Evolutionary conservation across 1,284 basidiomycete genomes (phyloP), one percentile per base, ranked within the genome.

Genomic region (Irpex sp.): DNA sequence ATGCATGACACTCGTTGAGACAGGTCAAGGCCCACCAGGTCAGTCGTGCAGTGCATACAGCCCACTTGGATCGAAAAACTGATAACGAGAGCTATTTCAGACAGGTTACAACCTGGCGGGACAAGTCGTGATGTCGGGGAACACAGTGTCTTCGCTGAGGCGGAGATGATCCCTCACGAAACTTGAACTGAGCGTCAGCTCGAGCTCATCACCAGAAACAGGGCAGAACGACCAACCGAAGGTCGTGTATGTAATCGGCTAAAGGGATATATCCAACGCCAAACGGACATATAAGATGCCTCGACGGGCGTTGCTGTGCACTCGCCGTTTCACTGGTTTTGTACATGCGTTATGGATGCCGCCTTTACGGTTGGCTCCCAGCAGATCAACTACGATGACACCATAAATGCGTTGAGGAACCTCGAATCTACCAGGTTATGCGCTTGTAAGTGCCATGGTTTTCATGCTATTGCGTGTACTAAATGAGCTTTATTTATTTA

Each of bases 381-480:
- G 54, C 54, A 58, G n/a, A n/a, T 44, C 37, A 36, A 19, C 57
- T 13, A 38, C 11, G n/a, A 38, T 13, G 57, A 11, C 37, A 36
- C 47, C 13, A 15, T 61, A 11, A n/a, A 21, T 21, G 60, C 60
- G 9, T 52, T 62, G 26, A 15, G 58, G 38, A 31, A 65, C 55
- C 49, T 59, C 11, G 26, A 62, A 31, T 56, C 38, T 19, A 58
- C 64, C 5, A 65, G 64, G 36, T 49, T 64, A 19, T 49, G 64
- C 36, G 57, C 61, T 19, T 64, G 65, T 66, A 49, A 62, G 65
- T 62, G 3, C 3, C n/a, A 21, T 58, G 36, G 1, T 38, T 36
- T 34, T 49, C 19, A n/a, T 26, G 26, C 26, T 26, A 4, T 13
- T 17, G 5, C 31, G 38, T 47, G 13, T 21, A 21, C 17, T 52